Conservation (phyloP, 495 filamentous ascomycete species). For the Lasiosphaeria ovina region DNA sequence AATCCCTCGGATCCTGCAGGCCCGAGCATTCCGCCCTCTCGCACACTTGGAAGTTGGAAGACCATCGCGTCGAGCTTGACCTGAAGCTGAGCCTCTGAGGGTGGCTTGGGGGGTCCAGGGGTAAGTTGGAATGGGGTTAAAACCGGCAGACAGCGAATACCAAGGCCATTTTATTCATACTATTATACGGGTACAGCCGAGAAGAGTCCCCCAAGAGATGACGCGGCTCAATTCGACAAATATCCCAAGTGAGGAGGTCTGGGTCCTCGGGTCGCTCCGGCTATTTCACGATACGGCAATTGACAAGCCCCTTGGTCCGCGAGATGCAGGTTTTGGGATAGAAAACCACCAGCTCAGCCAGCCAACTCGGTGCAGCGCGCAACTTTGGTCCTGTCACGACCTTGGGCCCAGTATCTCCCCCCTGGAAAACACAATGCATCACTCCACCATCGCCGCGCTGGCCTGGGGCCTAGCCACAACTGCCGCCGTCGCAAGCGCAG, state of each 20-base stretch:
- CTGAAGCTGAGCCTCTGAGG: too few species aligned
- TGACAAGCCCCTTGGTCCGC: not conserved
- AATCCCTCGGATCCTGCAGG: too few species aligned
- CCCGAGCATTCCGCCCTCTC: too few species aligned
- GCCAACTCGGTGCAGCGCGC: not conserved
- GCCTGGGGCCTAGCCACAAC: not conserved
- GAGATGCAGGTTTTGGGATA: not conserved
- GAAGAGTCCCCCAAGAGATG: not conserved
- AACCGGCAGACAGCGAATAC: too few species aligned
- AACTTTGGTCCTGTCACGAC: not conserved
- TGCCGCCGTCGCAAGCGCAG: not conserved
- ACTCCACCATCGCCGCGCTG: constrained; percentile 2
- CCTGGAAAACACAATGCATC: constrained; percentile 1
- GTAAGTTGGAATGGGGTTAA: too few species aligned
- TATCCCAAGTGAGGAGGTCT: constrained; percentile 7
- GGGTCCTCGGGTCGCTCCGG: not conserved
- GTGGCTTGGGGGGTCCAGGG: too few species aligned
- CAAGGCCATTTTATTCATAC: not conserved
- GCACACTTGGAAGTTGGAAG: too few species aligned
- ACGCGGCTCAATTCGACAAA: constrained; percentile 3
- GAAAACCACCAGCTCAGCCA: not conserved
- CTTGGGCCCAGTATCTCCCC: not conserved
- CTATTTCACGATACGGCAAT: constrained; percentile 5
- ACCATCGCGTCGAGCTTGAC: too few species aligned
- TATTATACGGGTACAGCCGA: not conserved